Evolutionary conservation across 352 stramenopile species (phyloP), one percentile per base, ranked within the genome.

Genomic region (Thalassiosira oceanica): DNA sequence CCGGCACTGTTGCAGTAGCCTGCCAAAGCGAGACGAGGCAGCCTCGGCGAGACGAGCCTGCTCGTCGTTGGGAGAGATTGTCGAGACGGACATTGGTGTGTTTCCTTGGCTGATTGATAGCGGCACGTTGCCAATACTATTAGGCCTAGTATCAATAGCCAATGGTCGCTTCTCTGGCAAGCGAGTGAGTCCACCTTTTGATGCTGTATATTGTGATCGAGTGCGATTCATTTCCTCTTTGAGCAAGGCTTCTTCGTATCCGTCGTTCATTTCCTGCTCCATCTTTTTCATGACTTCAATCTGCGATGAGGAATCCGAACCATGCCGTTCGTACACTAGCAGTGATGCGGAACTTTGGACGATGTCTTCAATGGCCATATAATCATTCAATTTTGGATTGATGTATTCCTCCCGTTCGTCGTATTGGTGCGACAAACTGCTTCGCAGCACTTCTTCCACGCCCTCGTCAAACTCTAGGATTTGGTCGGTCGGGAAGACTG

Each of bases 1-100:
- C 6, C 69, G 50, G 48, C 69, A 79, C 58, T 79, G 54, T 35
- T 63, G 36, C 15, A 79, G 45, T 16, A 79, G 49, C 21, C 55
- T 28, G 26, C 69, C 69, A 44, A 79, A 79, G 26, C 69, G 45
- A 10, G 69, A 46, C 8, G 61, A 62, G 11, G 56, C 62, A 11
- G 43, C 46, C 16, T 31, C 21, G 35, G 46, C 20, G 3, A 28
- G 18, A n/a, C 3, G n/a, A 26, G n/a, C 36, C 48, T n/a, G 21
- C 20, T 13, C 3, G 16, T 58, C 45, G 26, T 16, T 50, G 20
- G 50, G 37, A 18, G 53, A 68, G 28, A 77, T 58, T 21, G 66
- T 77, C 2, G 66, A 77, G 11, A 77, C 46, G 0, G 65, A 70
- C 23, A 56, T 55, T 24, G 56, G 65, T 1, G 65, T 64, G 15